A percentile compares a stretch with the other conserved stretches of the same genome.
phyloP scores from a whole-genome alignment of 2,329 filamentous ascomycete genomes.

The Davidsoniella virescens region DNA sequence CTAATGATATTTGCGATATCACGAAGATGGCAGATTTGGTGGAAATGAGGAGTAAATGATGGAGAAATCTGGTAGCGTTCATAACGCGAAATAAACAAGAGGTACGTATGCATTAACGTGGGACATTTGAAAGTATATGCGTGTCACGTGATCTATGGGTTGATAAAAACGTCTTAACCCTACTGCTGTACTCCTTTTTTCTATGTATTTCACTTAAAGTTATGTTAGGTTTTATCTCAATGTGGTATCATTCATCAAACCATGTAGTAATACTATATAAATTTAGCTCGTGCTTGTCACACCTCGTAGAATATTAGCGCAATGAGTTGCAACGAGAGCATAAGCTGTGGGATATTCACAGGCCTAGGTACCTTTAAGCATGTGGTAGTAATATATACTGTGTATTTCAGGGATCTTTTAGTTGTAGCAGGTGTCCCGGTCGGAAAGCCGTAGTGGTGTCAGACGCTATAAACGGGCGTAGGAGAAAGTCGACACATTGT shows the following conservation, averaged over 20 bases:
- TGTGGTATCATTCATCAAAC: neutral
- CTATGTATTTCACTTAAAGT: too few relatives aligned
- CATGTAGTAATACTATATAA: neutral
- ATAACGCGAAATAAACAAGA: conserved; percentile 2
- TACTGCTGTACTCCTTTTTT: too few relatives aligned
- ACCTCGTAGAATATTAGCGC: too few relatives aligned
- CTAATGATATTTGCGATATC: conserved; percentile 6
- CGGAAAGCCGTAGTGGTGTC: neutral
- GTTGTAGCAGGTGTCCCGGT: neutral
- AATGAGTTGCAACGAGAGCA: too few relatives aligned
- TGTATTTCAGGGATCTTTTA: neutral
- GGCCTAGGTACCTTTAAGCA: neutral
- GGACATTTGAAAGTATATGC: too few relatives aligned
- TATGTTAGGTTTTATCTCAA: neutral
- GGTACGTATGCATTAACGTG: too few relatives aligned
- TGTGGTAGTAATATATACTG: neutral
- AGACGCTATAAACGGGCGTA: neutral
- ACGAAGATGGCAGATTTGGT: conserved; percentile 7
- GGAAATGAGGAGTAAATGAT: neutral
- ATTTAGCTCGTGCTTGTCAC: too few relatives aligned
- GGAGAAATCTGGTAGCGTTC: neutral
- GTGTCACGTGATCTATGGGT: too few relatives aligned
- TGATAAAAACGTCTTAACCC: too few relatives aligned
- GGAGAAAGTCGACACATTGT: neutral
- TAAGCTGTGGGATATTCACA: neutral